These are phyloP conservation scores for Alternaria triticina DNA, from an alignment of 2,329 filamentous ascomycete genomes.

Conservation along the genomic window DNA sequence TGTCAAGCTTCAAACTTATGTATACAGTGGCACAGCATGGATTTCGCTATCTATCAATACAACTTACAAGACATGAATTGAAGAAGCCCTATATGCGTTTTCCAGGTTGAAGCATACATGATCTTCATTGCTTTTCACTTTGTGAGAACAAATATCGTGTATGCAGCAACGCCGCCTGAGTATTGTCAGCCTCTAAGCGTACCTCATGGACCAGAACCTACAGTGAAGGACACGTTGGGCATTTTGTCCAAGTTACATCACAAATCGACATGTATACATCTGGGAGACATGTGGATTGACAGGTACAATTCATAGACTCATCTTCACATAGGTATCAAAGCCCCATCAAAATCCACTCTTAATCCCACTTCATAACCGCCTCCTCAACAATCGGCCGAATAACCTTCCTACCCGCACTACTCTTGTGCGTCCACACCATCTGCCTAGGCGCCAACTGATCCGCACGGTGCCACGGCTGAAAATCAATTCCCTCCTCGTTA, in stretches of 20 bases:
- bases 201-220: not conserved
- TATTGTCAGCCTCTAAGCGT: not conserved
- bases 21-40: not conserved
- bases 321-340: not conserved
- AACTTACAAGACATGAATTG: not conserved
- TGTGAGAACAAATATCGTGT: not conserved
- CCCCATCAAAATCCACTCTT: not conserved
- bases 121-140: not conserved
- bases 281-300: not conserved
- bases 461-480: conserved; percentile 54
- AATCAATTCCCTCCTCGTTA: conserved; percentile 44
- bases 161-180: not conserved
- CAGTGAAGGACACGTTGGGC: not conserved
- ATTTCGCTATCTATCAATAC: not conserved
- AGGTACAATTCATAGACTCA: not conserved
- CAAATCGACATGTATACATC: not conserved
- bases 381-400: conserved; percentile 56
- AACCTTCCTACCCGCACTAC: conserved; percentile 52
- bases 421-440: conserved; percentile 56
- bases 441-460: conserved; percentile 52
- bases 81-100: not conserved
- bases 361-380: conserved; percentile 52
- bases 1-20: not conserved
- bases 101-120: not conserved
- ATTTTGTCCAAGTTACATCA: not conserved